phyloP scores from a whole-genome alignment of 352 stramenopile species.

The Thraustotheca clavata region DNA sequence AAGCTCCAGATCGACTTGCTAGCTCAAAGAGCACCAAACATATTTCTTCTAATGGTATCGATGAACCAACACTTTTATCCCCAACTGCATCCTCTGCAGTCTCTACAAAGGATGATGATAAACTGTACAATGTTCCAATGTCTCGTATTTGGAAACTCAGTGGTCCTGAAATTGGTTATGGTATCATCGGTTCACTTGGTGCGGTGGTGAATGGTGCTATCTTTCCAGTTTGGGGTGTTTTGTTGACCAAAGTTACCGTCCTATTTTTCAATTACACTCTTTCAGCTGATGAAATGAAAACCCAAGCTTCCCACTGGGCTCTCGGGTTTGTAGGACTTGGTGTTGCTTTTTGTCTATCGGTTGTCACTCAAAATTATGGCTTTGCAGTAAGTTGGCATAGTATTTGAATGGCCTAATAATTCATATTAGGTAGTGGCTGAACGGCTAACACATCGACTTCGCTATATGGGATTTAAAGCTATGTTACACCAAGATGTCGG shows the following conservation, averaged over 20 bases:
- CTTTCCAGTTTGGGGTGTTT: conserved; percentile 36
- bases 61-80: background rate
- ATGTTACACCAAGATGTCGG: conserved; percentile 56
- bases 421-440: conserved; percentile 30
- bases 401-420: too few species aligned
- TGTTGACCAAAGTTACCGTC: conserved; percentile 34
- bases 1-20: background rate
- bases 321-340: conserved; percentile 30
- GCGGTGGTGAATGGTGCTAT: conserved; percentile 28
- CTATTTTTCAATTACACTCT: conserved; percentile 31
- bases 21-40: background rate
- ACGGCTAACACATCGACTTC: conserved; percentile 31
- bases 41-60: too few species aligned
- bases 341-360: conserved; percentile 25
- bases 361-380: conserved; percentile 27
- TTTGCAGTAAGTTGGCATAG: too few species aligned
- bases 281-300: conserved; percentile 25
- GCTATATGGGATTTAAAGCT: conserved; percentile 26
- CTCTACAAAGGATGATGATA: background rate
- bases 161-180: conserved; percentile 33
- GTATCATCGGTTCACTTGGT: conserved; percentile 26
- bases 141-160: conserved; percentile 41
- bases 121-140: conserved; percentile 22
- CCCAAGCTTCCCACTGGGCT: conserved; percentile 25
- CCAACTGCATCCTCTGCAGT: background rate